Conservation (phyloP, 768 basidiomycete species). For the Suillus subalutaceus region DNA sequence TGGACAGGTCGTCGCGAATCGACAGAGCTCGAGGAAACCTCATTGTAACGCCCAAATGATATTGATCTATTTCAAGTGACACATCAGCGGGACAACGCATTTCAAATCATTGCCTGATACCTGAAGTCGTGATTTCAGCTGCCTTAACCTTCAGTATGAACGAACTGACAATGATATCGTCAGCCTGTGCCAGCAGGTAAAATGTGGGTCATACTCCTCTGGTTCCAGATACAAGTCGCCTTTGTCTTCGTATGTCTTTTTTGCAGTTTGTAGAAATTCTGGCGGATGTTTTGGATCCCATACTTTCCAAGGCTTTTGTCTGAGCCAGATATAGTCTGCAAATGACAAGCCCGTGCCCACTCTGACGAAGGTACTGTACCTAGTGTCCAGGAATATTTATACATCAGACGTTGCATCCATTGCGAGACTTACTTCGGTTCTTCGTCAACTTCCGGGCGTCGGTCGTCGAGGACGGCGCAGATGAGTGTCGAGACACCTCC, state of each 20-base stretch:
- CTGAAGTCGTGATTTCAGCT: slow-evolving; percentile 81
- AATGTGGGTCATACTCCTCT: slow-evolving; percentile 60
- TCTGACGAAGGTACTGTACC: slow-evolving; percentile 86
- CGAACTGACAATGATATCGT: slow-evolving; percentile 54
- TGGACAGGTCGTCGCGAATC: slow-evolving; percentile 77
- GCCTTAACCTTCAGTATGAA: slow-evolving; percentile 95
- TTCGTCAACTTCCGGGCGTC: slow-evolving; percentile 54
- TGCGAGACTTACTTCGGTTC: slow-evolving; percentile 57
- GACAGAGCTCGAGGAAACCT: slow-evolving; percentile 87
- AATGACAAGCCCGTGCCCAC: slow-evolving; percentile 90
- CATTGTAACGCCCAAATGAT: slow-evolving; percentile 86
- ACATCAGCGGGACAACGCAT: not conserved
- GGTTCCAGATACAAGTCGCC: slow-evolving; percentile 93
- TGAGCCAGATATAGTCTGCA: slow-evolving; percentile 85
- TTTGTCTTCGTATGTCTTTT: slow-evolving; percentile 70
- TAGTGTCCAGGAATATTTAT: slow-evolving; percentile 30
- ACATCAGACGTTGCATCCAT: not conserved
- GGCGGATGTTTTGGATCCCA: slow-evolving; percentile 80
- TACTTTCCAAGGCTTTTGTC: slow-evolving; percentile 78
- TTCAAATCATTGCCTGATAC: slow-evolving; percentile 39
- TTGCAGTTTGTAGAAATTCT: slow-evolving; percentile 63
- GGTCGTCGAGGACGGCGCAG: slow-evolving; percentile 85
- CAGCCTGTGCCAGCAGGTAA: not conserved
- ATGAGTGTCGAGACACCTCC: slow-evolving; percentile 90
- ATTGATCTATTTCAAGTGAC: slow-evolving; percentile 58